Base-by-base conservation (phyloP, 2,329 filamentous ascomycete species). In the Colletotrichum endophyticum region DNA sequence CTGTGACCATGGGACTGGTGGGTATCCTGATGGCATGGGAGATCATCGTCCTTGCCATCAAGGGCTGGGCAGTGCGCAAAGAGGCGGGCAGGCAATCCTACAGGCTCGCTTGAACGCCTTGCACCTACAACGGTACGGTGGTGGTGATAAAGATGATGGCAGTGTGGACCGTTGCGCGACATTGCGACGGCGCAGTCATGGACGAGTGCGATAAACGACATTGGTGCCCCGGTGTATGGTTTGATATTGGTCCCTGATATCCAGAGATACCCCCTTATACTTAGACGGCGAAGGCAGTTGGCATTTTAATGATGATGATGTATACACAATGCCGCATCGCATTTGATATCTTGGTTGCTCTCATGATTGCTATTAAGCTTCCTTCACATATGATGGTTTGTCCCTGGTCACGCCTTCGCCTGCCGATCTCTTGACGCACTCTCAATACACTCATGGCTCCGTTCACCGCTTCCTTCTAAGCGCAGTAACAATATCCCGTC, bases 1-100 rank as follows among this genome's bases (percentile, higher is more conserved):
- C 95, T 0, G 91, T 98, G 39, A 94, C 93, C 12, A 94, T 98
- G 91, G 96, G 96, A 3, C 83, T 98, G 8, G 95, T 95, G 2
- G 94, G 93, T 3, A 88, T 98, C 67, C 85, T 98, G 68, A 96
- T 98, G 94, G 93, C 96, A 0, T 98, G 95, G 93, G 91, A 94
- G 70, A 90, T 98, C 25, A 81, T 96, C 32, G 87, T 94, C 13
- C 91, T 98, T 76, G 94, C 95, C 30, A 86, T 98, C 82, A 98
- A 98, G 85, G 96, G 96, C 30, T 98, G 95, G 95, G 95, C 95
- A 6, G 85, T 91, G 19, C 87, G 89, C 66, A 86, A 82, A 70
- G 89, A 91, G 80, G 80, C 80, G 1, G 80, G 66, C 5, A 67
- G 62, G 22, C 62, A 44, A 8, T 34, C 53, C 3, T 62, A 44